Conservation (phyloP, 2,329 filamentous ascomycete genomes). For the Trichoderma harzianum region DNA sequence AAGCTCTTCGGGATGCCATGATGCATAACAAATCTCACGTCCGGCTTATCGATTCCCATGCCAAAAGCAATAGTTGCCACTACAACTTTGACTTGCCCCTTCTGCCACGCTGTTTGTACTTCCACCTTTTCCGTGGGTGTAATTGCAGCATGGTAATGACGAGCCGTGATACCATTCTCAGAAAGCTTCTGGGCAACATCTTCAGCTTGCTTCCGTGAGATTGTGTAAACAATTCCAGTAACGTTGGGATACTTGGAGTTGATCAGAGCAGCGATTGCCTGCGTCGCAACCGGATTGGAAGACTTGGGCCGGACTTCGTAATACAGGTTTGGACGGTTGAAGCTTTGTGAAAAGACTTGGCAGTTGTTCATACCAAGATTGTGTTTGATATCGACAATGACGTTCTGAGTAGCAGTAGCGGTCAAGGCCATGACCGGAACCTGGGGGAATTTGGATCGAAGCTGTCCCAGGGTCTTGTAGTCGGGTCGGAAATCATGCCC, state of each 20-base stretch:
- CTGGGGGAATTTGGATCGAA: slow-evolving; percentile 68
- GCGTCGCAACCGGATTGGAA: slow-evolving; percentile 46
- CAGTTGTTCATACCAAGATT: slow-evolving; percentile 82
- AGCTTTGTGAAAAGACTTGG: slow-evolving; percentile 82
- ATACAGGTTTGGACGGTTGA: slow-evolving; percentile 91
- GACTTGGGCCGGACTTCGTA: slow-evolving; percentile 79
- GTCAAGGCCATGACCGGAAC: slow-evolving; percentile 94
- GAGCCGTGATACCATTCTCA: slow-evolving; percentile 64
- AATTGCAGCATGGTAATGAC: slow-evolving; percentile 85
- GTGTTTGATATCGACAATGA: slow-evolving; percentile 86
- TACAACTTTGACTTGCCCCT: slow-evolving; percentile 75
- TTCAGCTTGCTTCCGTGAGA: slow-evolving; percentile 82
- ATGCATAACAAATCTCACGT: slow-evolving; percentile 95
- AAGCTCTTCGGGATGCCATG: slow-evolving; percentile 89
- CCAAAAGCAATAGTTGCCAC: slow-evolving; percentile 98
- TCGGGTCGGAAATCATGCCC: slow-evolving; percentile 96
- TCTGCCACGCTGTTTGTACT: slow-evolving; percentile 81
- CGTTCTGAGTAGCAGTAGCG: slow-evolving; percentile 89
- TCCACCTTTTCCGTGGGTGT: slow-evolving; percentile 61
- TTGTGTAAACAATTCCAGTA: slow-evolving; percentile 89
- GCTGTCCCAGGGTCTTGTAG: slow-evolving; percentile 79
- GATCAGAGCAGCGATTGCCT: slow-evolving; percentile 63
- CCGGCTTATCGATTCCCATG: slow-evolving; percentile 99
- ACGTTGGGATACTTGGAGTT: slow-evolving; percentile 64
- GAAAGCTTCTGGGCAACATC: slow-evolving; percentile 69